Base-by-base conservation (phyloP, 75 land plant species). In the Pinus tabuliformis region DNA sequence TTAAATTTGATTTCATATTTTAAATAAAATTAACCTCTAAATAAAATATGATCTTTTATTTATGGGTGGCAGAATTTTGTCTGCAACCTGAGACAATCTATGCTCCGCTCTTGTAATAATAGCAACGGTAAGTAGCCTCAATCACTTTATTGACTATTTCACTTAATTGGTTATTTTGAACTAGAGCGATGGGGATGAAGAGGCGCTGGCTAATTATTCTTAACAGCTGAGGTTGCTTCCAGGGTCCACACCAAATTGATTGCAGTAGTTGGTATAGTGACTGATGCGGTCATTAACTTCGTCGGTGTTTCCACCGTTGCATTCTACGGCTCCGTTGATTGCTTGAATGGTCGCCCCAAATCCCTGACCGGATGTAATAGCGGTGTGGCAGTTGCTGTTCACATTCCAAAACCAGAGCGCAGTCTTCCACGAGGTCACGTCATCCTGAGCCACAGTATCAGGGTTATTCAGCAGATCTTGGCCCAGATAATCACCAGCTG, bases 331-430 rank as follows among this genome's bases (percentile, higher is more conserved):
- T 9, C 64, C 64, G 12, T 62, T 62, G 64, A 62, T 62, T n/a
- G 12, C 64, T 11, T 18, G 24, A 24, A 62, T 62, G 21, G 64
- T 62, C 8, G 64, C 21, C 11, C 64, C 64, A 2, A 62, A 62
- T n/a, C 64, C 64, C 16, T 62, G 5, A 42, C 75, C 75, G 11
- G 22, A n/a, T 2, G 15, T 26, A 8, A 75, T 75, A 65, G 65
- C 77, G 24, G 17, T 16, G 33, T 75, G 77, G 36, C 77, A 49
- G 0, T 49, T 9, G 17, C 59, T 79, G 82, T 79, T 82, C 86
- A 84, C 82, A 78, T 77, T 88, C 92, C 92, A 91, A 61, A 70
- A 88, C 93, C 93, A 91, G 59, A 91, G n/a, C 3, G 86, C 93
- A 3, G 90, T 84, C 83, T 88, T 86, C 83, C 88, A 88, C 15